Conservation (phyloP, 2,329 filamentous ascomycete species). For the Colletotrichum cereale region DNA sequence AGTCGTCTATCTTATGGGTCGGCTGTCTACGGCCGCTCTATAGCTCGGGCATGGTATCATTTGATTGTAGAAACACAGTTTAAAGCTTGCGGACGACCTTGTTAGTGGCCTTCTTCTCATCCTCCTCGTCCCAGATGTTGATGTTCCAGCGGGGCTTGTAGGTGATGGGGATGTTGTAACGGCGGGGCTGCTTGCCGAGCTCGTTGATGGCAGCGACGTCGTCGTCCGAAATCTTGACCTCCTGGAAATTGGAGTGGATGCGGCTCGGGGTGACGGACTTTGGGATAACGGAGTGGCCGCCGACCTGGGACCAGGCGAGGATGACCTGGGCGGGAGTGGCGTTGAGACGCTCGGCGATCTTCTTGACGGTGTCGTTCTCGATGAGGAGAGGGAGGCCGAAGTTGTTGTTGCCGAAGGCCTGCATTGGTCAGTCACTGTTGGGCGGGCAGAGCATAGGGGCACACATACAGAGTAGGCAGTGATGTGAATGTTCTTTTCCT, state of each 20-base stretch:
- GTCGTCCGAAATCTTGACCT: constrained; percentile 70
- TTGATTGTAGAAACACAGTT: not conserved
- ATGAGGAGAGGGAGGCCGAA: constrained; percentile 64
- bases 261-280: constrained; percentile 78
- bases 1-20: constrained; percentile 19
- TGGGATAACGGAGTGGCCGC: constrained; percentile 79
- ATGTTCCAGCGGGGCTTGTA: constrained; percentile 64
- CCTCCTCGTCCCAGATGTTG: constrained; percentile 66
- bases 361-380: constrained; percentile 67
- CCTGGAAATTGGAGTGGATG: constrained; percentile 78
- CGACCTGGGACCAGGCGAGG: constrained; percentile 69
- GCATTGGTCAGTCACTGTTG: not conserved
- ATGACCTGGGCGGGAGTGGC: constrained; percentile 59
- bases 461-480: constrained; percentile 70
- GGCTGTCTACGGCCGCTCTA: constrained; percentile 15
- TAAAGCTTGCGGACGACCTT: constrained; percentile 57
- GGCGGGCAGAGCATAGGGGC: not conserved
- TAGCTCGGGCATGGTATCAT: constrained; percentile 27
- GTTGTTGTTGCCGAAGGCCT: constrained; percentile 61
- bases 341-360: constrained; percentile 63
- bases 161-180: constrained; percentile 59
- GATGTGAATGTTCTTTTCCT: constrained; percentile 72
- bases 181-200: constrained; percentile 66
- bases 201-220: constrained; percentile 72
- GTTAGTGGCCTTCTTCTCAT: constrained; percentile 63